Conservation (phyloP, 208 protist species). For the Vickermania ingenoplastis region DNA sequence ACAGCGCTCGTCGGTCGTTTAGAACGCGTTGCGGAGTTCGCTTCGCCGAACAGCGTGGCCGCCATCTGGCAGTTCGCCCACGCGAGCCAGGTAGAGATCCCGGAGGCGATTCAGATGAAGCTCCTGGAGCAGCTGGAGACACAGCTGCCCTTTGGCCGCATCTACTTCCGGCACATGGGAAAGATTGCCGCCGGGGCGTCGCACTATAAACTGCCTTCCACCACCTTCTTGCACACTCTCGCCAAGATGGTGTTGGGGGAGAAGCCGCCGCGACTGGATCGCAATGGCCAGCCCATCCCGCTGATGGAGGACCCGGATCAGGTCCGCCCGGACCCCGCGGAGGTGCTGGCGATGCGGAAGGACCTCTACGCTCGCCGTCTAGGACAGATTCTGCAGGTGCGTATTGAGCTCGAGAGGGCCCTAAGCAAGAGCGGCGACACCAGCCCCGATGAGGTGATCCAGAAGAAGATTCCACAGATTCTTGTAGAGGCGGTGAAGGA, state of each 20-base stretch:
- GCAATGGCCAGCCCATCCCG: neutral
- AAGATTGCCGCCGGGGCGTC: conserved; percentile 5
- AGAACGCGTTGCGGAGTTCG: conserved; percentile 36
- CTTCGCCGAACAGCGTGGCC: conserved; percentile 9
- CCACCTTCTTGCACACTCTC: conserved; percentile 22
- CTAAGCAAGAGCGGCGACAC: conserved; percentile 21
- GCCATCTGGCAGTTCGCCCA: conserved; percentile 25
- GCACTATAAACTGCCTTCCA: conserved; percentile 20
- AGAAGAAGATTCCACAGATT: conserved; percentile 23
- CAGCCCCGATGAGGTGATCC: conserved; percentile 22
- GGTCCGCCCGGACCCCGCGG: conserved; percentile 9
- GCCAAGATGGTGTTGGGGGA: conserved; percentile 47
- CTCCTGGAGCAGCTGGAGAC: conserved; percentile 22
- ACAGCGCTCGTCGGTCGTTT: conserved; percentile 36
- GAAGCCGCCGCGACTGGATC: conserved; percentile 26
- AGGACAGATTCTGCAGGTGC: conserved; percentile 18
- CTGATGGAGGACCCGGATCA: neutral
- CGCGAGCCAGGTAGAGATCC: conserved; percentile 21
- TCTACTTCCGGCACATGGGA: neutral
- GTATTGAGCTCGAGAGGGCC: conserved; percentile 37
- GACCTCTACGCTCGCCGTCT: conserved; percentile 28
- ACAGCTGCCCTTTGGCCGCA: conserved; percentile 17
- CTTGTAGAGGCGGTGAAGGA: conserved; percentile 23
- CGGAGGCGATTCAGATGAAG: conserved; percentile 15
- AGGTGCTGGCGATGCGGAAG: conserved; percentile 12